Base-by-base conservation (phyloP, 1,284 basidiomycete genomes). In the Cutaneotrichosporon sp. region DNA sequence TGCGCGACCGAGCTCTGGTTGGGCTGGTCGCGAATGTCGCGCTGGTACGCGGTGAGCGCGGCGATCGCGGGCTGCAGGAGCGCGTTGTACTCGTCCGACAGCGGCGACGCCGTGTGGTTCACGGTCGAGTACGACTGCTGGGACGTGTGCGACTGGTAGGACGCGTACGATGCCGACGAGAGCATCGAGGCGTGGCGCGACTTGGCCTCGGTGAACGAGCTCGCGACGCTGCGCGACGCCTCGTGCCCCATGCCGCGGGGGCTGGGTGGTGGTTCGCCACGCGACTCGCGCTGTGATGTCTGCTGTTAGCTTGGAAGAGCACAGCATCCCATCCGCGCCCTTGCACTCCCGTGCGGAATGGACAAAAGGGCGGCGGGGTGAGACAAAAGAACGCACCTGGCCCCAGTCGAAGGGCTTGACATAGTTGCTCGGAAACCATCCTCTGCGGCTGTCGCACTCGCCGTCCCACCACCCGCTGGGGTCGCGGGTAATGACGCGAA, bases 391-490 rank as follows among this genome's bases (percentile, higher is more conserved):
- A 52, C 18, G 31, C 50, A 62, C 68, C 29, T 70, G 18, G 9
- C 27, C 67, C 67, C 56, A 62, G 13, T 69, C 69, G 56, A 74
- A 65, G 60, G 76, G 70, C 33, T 69, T 64, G 11, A 81, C 80
- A 66, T 82, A 84, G 65, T 83, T 84, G 68, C 91, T 93, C n/a
- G 95, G 95, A 79, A 98, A 98, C 95, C 95, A 99, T n/a, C 97
- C 97, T 69, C 93, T 82, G 58, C 87, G 69, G 5, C 25, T 27
- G 47, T 34, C 50, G 27, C 97, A 80, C 79, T 98, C 93, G 11
- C 97, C 95, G 74, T 99, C 95, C 95, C 95, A 98, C 97, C 97
- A 99, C 0, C 95, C 97, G 64, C 89, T 92, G 0, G 84, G 67
- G 79, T 98, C 94, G 66, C 88, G 85, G 72, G 91, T 92, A 60